phyloP scores from a whole-genome alignment of 441 rosid genomes.

The Croton setiger region DNA sequence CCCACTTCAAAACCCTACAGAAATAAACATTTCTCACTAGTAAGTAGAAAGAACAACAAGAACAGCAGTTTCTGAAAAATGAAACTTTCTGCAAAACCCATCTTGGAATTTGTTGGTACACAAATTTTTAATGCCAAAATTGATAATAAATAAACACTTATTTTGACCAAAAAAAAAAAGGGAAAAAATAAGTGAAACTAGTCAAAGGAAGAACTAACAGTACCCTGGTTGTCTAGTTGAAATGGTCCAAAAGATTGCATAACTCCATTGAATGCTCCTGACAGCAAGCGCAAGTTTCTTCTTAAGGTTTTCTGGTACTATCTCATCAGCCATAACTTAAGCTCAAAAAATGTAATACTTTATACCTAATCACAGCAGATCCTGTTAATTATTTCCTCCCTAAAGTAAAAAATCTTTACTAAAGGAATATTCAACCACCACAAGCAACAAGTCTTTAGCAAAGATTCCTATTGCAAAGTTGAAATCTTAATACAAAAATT shows the following conservation, averaged over 20 bases:
- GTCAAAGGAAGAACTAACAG: conserved; percentile 13
- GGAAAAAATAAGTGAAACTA: background rate
- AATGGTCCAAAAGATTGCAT: conserved; percentile 80
- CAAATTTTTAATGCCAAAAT: conserved; percentile 8
- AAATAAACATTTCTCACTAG: conserved; percentile 16
- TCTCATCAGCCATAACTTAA: conserved; percentile 33
- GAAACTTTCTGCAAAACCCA: background rate
- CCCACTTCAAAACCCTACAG: conserved; percentile 79
- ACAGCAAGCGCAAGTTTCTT: conserved; percentile 74
- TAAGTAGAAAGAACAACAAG: background rate
- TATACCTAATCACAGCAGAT: conserved; percentile 22
- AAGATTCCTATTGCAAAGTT: conserved; percentile 12
- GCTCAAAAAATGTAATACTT: background rate
- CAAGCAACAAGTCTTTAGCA: conserved; percentile 5
- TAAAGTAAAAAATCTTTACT: conserved; percentile 1
- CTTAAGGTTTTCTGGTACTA: conserved; percentile 50
- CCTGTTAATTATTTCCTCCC: conserved; percentile 4
- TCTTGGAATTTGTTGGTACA: background rate
- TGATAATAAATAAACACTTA: background rate
- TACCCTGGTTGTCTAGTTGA: conserved; percentile 69
- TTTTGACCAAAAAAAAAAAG: background rate
- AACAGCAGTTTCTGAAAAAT: background rate
- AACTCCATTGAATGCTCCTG: conserved; percentile 82
- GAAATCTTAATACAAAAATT: background rate
- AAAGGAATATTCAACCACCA: conserved; percentile 19